phyloP scores from a whole-genome alignment of 495 filamentous ascomycete genomes.

The Filosporella fistucella region DNA sequence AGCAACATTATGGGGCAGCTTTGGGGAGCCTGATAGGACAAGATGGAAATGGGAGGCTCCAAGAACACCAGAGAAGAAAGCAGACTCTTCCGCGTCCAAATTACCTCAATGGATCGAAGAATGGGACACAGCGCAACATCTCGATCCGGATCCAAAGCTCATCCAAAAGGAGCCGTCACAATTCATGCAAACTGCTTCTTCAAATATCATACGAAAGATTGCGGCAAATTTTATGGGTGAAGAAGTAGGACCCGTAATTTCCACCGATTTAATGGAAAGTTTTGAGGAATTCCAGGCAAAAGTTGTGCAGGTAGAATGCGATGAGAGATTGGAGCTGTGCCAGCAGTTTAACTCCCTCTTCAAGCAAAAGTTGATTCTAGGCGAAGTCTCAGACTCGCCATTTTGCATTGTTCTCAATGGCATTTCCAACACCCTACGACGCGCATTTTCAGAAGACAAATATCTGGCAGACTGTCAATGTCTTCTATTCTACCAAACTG shows the following conservation, averaged over 20 bases:
- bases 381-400: slow-evolving; percentile 7
- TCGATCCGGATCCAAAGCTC: too few species aligned
- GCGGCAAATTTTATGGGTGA: neutral
- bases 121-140: slow-evolving; percentile 2
- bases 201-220: neutral
- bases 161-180: too few species aligned
- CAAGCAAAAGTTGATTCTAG: slow-evolving; percentile 15
- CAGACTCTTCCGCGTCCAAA: neutral
- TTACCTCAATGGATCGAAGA: slow-evolving; percentile 13
- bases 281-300: slow-evolving; percentile 1
- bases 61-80: slow-evolving; percentile 10
- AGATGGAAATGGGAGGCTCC: slow-evolving; percentile 48
- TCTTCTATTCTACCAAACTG: slow-evolving; percentile 10
- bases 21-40: slow-evolving; percentile 23
- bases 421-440: too few species aligned
- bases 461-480: neutral
- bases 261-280: neutral
- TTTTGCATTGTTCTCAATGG: slow-evolving; percentile 4
- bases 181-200: neutral
- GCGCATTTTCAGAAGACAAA: neutral
- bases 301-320: neutral
- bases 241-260: neutral
- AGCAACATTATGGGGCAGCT: slow-evolving; percentile 21
- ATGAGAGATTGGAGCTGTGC: neutral
- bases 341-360: slow-evolving; percentile 8